Evolutionary conservation across 176 grass and related monocot genomes (phyloP).

Genomic region (Lolium perenne): DNA sequence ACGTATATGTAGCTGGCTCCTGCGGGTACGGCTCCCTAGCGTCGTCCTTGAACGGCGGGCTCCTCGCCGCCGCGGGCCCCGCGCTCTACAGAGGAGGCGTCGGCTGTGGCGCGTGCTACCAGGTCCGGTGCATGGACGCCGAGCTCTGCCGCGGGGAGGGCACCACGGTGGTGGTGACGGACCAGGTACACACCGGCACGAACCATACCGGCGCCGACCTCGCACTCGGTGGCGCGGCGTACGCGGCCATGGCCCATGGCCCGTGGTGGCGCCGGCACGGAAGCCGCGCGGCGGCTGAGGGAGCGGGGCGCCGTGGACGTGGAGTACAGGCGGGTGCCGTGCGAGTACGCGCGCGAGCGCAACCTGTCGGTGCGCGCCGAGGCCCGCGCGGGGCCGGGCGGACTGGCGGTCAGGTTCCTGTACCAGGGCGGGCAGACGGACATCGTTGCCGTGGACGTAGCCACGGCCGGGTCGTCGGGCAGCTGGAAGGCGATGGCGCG

Average conservation of each 20-base stretch:
- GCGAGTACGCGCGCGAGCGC: conserved; percentile 57
- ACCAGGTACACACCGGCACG: conserved; percentile 31
- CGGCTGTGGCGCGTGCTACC: conserved; percentile 49
- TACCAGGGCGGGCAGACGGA: conserved; percentile 84
- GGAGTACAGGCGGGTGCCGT: conserved; percentile 75
- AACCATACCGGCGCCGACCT: conserved; percentile 33
- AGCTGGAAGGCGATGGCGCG: conserved; percentile 71
- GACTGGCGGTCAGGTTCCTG: conserved; percentile 63
- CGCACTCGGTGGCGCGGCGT: conserved; percentile 59
- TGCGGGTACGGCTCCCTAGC: conserved; percentile 76
- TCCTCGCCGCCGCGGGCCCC: conserved; percentile 57
- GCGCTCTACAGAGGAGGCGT: conserved; percentile 63
- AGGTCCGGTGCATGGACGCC: conserved; percentile 47
- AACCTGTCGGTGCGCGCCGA: conserved; percentile 74
- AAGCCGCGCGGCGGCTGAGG: conserved; percentile 40
- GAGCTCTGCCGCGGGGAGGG: conserved; percentile 67
- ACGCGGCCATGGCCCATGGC: conserved; percentile 57
- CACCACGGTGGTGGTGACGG: conserved; percentile 67
- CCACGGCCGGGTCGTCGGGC: conserved; percentile 48
- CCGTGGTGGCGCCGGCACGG: background rate
- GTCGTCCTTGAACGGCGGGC: background rate
- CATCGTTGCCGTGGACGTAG: conserved; percentile 78
- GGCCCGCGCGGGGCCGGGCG: conserved; percentile 31
- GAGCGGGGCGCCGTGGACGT: conserved; percentile 54
- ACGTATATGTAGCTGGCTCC: conserved; percentile 56